A percentile compares a stretch with the other conserved stretches of the same genome.
Evolutionary conservation across 257 asterid species (phyloP).

Genomic region (Scutellaria minor): DNA sequence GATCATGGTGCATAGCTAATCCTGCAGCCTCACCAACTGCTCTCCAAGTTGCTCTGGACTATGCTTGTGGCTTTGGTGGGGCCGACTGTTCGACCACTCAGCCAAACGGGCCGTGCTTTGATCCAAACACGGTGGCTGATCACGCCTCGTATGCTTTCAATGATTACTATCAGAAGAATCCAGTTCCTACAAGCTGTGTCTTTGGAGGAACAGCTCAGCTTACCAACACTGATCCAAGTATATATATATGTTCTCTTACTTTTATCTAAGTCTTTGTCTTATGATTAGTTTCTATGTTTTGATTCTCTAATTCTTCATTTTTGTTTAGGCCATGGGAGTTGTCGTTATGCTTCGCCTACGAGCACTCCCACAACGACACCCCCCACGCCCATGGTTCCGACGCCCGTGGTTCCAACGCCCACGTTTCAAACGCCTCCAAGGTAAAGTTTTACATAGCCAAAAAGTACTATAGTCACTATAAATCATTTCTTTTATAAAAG

Average conservation of each 20-base stretch:
- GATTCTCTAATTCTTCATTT: constrained; percentile 2
- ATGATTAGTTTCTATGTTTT: not conserved
- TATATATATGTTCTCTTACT: constrained; percentile 32
- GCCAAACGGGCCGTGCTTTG: constrained; percentile 57
- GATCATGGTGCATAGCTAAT: constrained; percentile 63
- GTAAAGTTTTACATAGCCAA: constrained; percentile 35
- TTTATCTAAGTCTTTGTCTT: not conserved
- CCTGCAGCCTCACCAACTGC: constrained; percentile 58
- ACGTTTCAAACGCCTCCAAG: constrained; percentile 46
- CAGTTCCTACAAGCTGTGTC: constrained; percentile 60
- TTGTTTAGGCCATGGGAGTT: constrained; percentile 64
- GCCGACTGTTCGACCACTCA: constrained; percentile 75
- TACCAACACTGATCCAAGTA: constrained; percentile 60
- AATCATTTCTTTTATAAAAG: too few relatives aligned
- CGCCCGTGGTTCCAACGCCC: constrained; percentile 19
- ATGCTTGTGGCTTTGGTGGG: constrained; percentile 85
- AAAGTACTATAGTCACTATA: too few relatives aligned
- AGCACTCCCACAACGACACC: constrained; percentile 36
- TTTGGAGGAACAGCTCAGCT: constrained; percentile 69
- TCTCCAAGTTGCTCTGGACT: constrained; percentile 78
- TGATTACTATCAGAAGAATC: constrained; percentile 70
- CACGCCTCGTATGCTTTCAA: constrained; percentile 76
- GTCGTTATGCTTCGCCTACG: constrained; percentile 51
- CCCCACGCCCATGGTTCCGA: constrained; percentile 19
- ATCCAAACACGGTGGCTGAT: constrained; percentile 62